Conservation (phyloP, 2,329 filamentous ascomycete genomes). For the Fusarium chlamydosporum region DNA sequence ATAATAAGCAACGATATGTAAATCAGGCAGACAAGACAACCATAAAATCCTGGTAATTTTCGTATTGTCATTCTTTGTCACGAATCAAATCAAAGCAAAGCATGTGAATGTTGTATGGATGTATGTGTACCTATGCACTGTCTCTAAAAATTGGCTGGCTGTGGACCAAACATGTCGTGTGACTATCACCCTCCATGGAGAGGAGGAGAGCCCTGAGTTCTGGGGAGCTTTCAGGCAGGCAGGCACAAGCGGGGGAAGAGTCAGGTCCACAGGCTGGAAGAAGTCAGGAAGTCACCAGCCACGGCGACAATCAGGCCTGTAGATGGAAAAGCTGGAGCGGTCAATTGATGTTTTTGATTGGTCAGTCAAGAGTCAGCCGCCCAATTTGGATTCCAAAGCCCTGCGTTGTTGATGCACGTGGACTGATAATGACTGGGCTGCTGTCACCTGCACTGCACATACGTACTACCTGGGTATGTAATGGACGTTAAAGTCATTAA, state of each 20-base stretch:
- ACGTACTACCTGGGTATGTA: too few species aligned
- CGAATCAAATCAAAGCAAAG: not conserved
- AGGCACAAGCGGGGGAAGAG: slow-evolving; percentile 17
- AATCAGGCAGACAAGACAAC: not conserved
- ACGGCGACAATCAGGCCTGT: slow-evolving; percentile 8
- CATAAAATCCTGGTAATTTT: slow-evolving; percentile 18
- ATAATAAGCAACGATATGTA: too few species aligned
- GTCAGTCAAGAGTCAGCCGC: slow-evolving; percentile 33
- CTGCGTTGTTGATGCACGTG: slow-evolving; percentile 33
- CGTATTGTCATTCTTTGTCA: slow-evolving; percentile 3
- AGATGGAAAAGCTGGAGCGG: slow-evolving; percentile 25
- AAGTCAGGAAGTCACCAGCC: slow-evolving; percentile 24
- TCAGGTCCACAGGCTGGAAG: too few species aligned
- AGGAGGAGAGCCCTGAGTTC: too few species aligned
- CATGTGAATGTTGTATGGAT: slow-evolving; percentile 19
- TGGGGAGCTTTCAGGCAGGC: not conserved
- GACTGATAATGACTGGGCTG: slow-evolving; percentile 20
- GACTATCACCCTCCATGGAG: slow-evolving; percentile 8
- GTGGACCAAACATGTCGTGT: slow-evolving; percentile 13
- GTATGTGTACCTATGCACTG: too few species aligned
- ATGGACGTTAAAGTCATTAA: not conserved
- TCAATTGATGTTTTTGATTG: slow-evolving; percentile 40
- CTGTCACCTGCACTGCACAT: slow-evolving; percentile 33
- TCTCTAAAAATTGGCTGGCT: not conserved
- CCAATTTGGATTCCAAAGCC: slow-evolving; percentile 16